Percentiles rank a stretch among this genome's conserved stretches.
Evolutionary conservation across 2,329 filamentous ascomycete species (phyloP).

Genomic region (Alternaria dauci): DNA sequence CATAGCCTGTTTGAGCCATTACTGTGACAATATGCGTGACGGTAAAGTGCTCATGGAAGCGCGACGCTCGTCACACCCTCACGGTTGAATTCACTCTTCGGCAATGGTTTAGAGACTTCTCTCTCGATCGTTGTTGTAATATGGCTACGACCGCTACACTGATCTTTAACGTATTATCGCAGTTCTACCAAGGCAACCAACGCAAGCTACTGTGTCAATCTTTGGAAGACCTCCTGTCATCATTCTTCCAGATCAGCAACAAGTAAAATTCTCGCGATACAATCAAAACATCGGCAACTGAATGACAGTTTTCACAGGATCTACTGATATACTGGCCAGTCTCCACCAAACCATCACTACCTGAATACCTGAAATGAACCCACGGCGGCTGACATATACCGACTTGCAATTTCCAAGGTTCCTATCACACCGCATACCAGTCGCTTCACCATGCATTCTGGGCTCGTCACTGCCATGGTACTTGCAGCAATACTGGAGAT

Average conservation of each 20-base stretch:
- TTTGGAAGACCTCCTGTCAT: not conserved
- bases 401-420: not conserved
- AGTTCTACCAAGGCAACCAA: not conserved
- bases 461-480: not conserved
- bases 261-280: not conserved
- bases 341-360: not conserved
- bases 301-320: not conserved
- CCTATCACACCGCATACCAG: not conserved
- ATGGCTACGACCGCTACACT: not conserved
- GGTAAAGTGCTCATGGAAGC: not conserved
- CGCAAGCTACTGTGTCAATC: not conserved
- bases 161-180: not conserved
- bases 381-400: not conserved
- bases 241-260: not conserved
- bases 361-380: not conserved
- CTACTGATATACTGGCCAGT: not conserved
- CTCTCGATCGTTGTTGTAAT: not conserved
- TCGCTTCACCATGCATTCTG: slow-evolving; percentile 4
- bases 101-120: not conserved
- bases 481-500: slow-evolving; percentile 8
- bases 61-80: not conserved
- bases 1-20: not conserved
- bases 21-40: not conserved
- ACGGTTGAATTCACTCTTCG: not conserved
- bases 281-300: not conserved